These are phyloP conservation scores for Arabidopsis lyrata DNA, from an alignment of 441 rosid species.

Conservation along the genomic window DNA sequence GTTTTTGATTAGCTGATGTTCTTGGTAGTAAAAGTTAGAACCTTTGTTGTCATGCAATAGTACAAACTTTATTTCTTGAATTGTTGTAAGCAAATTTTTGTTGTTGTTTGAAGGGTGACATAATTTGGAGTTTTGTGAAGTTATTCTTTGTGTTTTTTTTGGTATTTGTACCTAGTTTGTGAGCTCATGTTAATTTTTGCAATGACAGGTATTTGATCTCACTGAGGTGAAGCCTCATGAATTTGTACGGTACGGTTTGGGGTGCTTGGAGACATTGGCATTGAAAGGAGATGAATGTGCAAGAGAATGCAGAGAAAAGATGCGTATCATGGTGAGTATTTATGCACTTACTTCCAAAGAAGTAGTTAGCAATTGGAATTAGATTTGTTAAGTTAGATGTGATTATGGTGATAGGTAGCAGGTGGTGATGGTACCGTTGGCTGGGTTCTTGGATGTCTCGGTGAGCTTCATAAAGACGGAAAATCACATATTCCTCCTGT, in stretches of 20 bases:
- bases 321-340: slow-evolving; percentile 70
- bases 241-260: slow-evolving; percentile 70
- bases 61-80: background rate
- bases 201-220: slow-evolving; percentile 77
- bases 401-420: slow-evolving; percentile 64
- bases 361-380: background rate
- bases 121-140: background rate
- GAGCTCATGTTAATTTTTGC: slow-evolving; percentile 15
- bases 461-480: slow-evolving; percentile 59
- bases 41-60: background rate
- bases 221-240: slow-evolving; percentile 76
- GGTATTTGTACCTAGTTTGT: slow-evolving; percentile 13
- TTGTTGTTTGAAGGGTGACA: slow-evolving; percentile 9
- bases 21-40: background rate
- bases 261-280: slow-evolving; percentile 68
- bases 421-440: slow-evolving; percentile 97
- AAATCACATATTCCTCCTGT: slow-evolving; percentile 77
- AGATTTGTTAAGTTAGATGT: slow-evolving; percentile 17
- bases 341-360: background rate
- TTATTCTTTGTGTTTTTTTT: background rate
- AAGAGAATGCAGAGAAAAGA: slow-evolving; percentile 64
- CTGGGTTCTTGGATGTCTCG: slow-evolving; percentile 85
- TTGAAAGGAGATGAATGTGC: slow-evolving; percentile 73
- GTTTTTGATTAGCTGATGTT: slow-evolving; percentile 11
- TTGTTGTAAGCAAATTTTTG: background rate